These are phyloP conservation scores for Phytophthora agathidicida DNA, from an alignment of 352 stramenopile genomes.

Conservation along the genomic window DNA sequence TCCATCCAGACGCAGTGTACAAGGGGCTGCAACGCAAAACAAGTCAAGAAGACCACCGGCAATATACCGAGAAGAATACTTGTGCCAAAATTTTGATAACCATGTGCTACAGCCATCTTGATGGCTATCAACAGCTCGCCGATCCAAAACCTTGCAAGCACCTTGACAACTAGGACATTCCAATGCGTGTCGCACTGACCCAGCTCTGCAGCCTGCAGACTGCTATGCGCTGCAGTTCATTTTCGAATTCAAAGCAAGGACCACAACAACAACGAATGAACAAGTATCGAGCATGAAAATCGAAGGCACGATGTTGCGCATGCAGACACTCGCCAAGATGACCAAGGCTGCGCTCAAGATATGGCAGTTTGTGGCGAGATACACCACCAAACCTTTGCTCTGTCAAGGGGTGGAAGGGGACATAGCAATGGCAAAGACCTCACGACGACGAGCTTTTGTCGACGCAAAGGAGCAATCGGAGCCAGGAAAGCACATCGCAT, in stretches of 20 bases:
- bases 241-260: conserved; percentile 28
- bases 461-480: background rate
- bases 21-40: no score
- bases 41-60: no score
- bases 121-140: background rate
- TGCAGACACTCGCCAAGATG: conserved; percentile 19
- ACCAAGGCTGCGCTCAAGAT: conserved; percentile 21
- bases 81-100: conserved; percentile 11
- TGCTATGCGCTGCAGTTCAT: conserved; percentile 12
- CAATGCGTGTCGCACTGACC: conserved; percentile 31
- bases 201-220: background rate
- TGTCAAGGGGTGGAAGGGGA: conserved; percentile 37
- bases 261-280: conserved; percentile 13
- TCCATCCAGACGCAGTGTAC: conserved; percentile 1
- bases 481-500: conserved; percentile 26
- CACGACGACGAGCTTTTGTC: conserved; percentile 16
- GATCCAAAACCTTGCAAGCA: conserved; percentile 5
- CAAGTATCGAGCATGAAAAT: conserved; percentile 21
- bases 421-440: conserved; percentile 28
- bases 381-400: conserved; percentile 26
- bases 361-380: conserved; percentile 32
- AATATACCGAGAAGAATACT: no score
- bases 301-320: conserved; percentile 9
- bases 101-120: conserved; percentile 18
- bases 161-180: conserved; percentile 17